Evolutionary conservation across 495 filamentous ascomycete genomes (phyloP).

Genomic region (Aspergillus taichungensis): DNA sequence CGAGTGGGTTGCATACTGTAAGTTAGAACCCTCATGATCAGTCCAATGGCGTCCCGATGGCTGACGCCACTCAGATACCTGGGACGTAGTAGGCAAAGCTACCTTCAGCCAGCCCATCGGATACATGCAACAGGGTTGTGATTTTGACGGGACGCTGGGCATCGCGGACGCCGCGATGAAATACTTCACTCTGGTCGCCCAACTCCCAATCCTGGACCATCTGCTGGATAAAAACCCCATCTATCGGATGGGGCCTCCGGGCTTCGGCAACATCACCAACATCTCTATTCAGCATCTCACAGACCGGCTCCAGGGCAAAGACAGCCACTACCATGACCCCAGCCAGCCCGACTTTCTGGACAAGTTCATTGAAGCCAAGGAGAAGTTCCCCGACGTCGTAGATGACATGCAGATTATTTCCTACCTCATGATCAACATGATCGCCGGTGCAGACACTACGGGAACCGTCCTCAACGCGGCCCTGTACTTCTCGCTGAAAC

Average conservation of each 20-base stretch:
- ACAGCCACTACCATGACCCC: constrained; percentile 10
- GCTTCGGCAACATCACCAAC: constrained; percentile 14
- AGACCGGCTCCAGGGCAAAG: constrained; percentile 11
- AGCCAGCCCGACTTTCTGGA: constrained; percentile 21
- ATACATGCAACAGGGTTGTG: constrained; percentile 27
- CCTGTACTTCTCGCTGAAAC: constrained; percentile 32
- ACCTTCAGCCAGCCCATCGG: constrained; percentile 30
- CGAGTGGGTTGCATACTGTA: constrained; percentile 25
- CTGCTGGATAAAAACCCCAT: constrained; percentile 52
- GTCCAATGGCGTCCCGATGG: background rate
- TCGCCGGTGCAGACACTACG: constrained; percentile 36
- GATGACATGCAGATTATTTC: constrained; percentile 23
- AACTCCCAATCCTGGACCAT: constrained; percentile 55
- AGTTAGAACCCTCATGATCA: constrained; percentile 1
- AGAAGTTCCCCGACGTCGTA: constrained; percentile 19
- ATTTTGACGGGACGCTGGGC: constrained; percentile 17
- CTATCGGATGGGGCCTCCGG: constrained; percentile 14
- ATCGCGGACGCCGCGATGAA: constrained; percentile 11
- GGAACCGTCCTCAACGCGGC: constrained; percentile 25
- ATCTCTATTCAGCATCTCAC: constrained; percentile 18
- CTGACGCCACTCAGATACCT: constrained; percentile 17
- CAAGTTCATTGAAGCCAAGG: constrained; percentile 27
- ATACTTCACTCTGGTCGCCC: constrained; percentile 31
- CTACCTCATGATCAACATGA: constrained; percentile 33
- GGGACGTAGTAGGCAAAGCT: constrained; percentile 24